Conservation (phyloP, 2,329 filamentous ascomycete species). For the Ophiobolus disseminans region DNA sequence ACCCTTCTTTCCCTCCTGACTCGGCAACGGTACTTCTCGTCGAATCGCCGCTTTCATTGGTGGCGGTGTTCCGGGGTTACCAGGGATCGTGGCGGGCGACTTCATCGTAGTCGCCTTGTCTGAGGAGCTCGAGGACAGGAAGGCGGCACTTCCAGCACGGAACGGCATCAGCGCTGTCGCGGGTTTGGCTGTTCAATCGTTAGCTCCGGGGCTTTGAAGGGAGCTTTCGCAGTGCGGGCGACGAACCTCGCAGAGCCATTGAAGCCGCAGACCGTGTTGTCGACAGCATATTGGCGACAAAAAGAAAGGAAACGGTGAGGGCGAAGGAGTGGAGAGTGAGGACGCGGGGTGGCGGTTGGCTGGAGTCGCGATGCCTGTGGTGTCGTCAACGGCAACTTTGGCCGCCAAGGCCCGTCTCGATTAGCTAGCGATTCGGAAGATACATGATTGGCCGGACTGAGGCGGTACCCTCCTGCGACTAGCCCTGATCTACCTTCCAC, state of each 20-base stretch:
- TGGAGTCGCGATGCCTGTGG: conserved; percentile 25
- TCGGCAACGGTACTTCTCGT: conserved; percentile 75
- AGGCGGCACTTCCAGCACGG: conserved; percentile 65
- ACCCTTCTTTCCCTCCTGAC: conserved; percentile 80
- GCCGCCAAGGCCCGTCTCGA: conserved; percentile 29
- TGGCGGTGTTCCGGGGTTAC: conserved; percentile 60
- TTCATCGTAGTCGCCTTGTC: conserved; percentile 67
- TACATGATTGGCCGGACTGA: conserved; percentile 47
- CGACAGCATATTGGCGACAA: conserved; percentile 56
- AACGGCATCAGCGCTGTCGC: conserved; percentile 68
- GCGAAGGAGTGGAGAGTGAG: conserved; percentile 48
- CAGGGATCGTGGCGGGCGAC: conserved; percentile 60
- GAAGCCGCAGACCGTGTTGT: conserved; percentile 59
- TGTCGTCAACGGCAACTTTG: conserved; percentile 43
- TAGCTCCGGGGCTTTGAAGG: conserved; percentile 32
- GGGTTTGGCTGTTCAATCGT: conserved; percentile 66
- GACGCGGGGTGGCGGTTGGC: conserved; percentile 42
- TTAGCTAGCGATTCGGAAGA: conserved; percentile 37
- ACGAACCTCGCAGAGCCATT: conserved; percentile 63
- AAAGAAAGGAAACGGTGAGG: conserved; percentile 42
- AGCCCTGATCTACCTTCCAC: too few relatives aligned
- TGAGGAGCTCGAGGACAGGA: conserved; percentile 70
- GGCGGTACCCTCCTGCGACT: too few relatives aligned
- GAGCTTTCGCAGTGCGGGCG: conserved; percentile 20
- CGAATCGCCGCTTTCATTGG: conserved; percentile 66